Percentiles rank a stretch among this genome's conserved stretches.
phyloP scores from a whole-genome alignment of 345 rosid genomes.

The Hypericum perforatum region DNA sequence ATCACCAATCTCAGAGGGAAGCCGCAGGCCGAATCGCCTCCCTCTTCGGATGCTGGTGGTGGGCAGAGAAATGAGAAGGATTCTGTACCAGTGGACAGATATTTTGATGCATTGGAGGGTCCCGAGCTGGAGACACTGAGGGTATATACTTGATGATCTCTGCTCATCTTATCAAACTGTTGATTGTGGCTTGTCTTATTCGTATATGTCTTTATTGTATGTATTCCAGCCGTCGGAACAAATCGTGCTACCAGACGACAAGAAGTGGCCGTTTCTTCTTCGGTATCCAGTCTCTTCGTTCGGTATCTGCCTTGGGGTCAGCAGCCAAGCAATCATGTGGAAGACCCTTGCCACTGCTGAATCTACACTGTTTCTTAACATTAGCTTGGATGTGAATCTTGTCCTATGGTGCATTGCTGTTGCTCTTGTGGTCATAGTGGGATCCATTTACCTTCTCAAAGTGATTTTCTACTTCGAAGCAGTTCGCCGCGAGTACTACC shows the following conservation, averaged over 20 bases:
- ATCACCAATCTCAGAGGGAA: constrained; percentile 48
- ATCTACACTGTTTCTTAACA: constrained; percentile 62
- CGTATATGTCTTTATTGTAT: neutral
- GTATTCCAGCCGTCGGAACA: constrained; percentile 53
- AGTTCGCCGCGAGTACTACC: constrained; percentile 75
- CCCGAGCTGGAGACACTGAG: constrained; percentile 78
- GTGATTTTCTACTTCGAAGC: constrained; percentile 66
- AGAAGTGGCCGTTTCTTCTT: constrained; percentile 83
- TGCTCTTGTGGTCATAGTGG: constrained; percentile 36
- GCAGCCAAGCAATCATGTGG: constrained; percentile 94
- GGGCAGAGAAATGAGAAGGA: constrained; percentile 27
- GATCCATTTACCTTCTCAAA: constrained; percentile 50
- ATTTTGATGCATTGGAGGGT: constrained; percentile 78
- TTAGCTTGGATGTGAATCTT: constrained; percentile 32
- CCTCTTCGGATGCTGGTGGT: constrained; percentile 18
- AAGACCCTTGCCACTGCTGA: constrained; percentile 54
- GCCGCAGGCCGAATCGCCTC: constrained; percentile 21
- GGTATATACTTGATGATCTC: constrained; percentile 24
- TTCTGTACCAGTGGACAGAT: constrained; percentile 57
- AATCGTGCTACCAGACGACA: constrained; percentile 65
- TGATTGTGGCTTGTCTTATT: no score
- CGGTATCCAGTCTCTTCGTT: constrained; percentile 66
- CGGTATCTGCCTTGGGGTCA: constrained; percentile 84
- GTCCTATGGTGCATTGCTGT: constrained; percentile 64
- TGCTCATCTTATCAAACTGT: no score